phyloP scores from a whole-genome alignment of 768 basidiomycete genomes.

The Astraeus odoratus region DNA sequence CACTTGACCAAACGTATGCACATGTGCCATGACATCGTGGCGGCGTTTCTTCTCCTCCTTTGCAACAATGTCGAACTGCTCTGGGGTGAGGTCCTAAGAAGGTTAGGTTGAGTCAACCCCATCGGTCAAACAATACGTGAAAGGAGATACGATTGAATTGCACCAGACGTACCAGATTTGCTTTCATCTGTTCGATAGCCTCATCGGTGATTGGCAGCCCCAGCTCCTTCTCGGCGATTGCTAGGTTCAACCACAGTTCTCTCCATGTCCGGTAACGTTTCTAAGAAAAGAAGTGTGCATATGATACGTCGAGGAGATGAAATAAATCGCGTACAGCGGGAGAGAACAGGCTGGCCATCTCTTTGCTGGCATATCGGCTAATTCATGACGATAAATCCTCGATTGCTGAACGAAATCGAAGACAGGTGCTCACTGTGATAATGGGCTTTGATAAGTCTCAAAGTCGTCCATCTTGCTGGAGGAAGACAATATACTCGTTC shows the following conservation, averaged over 20 bases:
- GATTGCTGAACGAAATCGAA: not conserved
- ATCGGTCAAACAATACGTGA: not conserved
- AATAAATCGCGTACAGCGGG: slow-evolving; percentile 52
- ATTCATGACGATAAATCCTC: slow-evolving; percentile 2
- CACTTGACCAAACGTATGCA: slow-evolving; percentile 91
- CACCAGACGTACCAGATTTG: slow-evolving; percentile 61
- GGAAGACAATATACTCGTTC: too few species aligned
- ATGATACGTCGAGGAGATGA: not conserved
- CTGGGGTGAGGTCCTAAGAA: slow-evolving; percentile 69
- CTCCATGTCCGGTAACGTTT: slow-evolving; percentile 96
- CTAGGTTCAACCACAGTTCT: slow-evolving; percentile 91
- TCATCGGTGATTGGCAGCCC: slow-evolving; percentile 85
- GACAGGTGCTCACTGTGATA: slow-evolving; percentile 54
- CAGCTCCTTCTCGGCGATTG: slow-evolving; percentile 93
- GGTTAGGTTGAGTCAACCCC: slow-evolving; percentile 5
- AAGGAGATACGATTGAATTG: not conserved
- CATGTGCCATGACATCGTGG: slow-evolving; percentile 99
- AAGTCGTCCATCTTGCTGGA: slow-evolving; percentile 65
- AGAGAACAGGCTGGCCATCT: slow-evolving; percentile 98
- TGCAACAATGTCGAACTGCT: slow-evolving; percentile 89
- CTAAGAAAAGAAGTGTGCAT: slow-evolving; percentile 33
- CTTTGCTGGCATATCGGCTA: slow-evolving; percentile 98
- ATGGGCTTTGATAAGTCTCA: slow-evolving; percentile 74
- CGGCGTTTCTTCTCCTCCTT: slow-evolving; percentile 94
- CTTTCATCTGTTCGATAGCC: slow-evolving; percentile 91